Conservation (phyloP, 139 green algal species). For the Ulvella scutata region DNA sequence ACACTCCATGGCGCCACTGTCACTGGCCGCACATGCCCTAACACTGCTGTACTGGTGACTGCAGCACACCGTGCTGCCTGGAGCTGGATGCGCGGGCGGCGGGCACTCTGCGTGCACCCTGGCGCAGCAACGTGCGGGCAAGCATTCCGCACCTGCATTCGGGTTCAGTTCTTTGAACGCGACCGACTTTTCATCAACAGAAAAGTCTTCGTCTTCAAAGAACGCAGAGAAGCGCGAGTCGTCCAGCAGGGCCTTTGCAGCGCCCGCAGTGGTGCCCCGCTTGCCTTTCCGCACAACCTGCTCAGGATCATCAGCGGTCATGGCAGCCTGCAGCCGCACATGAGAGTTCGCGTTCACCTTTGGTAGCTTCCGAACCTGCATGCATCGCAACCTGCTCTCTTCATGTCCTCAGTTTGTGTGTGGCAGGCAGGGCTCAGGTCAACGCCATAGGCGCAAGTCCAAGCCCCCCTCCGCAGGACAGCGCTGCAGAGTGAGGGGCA, state of each 20-base stretch:
- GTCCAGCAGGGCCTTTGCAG: slow-evolving; percentile 10
- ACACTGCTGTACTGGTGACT: no score
- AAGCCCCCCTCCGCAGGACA: no score
- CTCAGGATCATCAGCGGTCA: neutral
- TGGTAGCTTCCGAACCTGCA: slow-evolving; percentile 46
- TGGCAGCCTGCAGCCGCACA: neutral
- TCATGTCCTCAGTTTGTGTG: no score
- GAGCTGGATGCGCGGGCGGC: neutral
- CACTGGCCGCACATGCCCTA: no score
- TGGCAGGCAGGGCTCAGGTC: no score
- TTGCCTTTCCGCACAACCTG: slow-evolving; percentile 7
- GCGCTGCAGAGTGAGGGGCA: no score
- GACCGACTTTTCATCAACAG: slow-evolving; percentile 56
- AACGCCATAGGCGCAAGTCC: no score
- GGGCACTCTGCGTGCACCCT: neutral
- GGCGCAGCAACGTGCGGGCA: neutral
- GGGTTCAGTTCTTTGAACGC: slow-evolving; percentile 78
- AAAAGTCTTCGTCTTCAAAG: slow-evolving; percentile 72
- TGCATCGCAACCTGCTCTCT: no score
- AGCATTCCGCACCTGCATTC: slow-evolving; percentile 36
- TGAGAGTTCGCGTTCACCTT: slow-evolving; percentile 56
- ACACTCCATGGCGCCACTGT: no score
- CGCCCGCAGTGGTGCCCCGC: neutral
- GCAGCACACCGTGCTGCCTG: no score
- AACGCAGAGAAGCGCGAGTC: slow-evolving; percentile 43